Conservation (phyloP, 2,329 filamentous ascomycete species). For the Exophiala viscosa region DNA sequence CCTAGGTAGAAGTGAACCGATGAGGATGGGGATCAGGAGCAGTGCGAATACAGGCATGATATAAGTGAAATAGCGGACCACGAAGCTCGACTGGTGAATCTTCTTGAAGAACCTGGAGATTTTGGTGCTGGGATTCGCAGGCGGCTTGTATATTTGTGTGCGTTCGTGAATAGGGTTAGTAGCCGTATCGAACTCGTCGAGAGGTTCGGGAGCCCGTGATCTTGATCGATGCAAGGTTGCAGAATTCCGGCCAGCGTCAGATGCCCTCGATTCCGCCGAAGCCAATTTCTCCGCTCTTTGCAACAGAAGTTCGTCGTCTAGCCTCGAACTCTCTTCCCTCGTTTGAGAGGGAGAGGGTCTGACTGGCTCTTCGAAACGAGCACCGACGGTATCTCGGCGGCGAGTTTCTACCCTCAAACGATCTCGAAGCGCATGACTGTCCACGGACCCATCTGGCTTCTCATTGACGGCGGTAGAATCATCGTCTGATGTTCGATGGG, state of each 20-base stretch:
- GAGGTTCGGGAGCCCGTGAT: slow-evolving; percentile 52
- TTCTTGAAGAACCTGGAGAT: slow-evolving; percentile 63
- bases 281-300: slow-evolving; percentile 62
- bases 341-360: slow-evolving; percentile 52
- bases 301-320: slow-evolving; percentile 64
- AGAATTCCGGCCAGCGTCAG: slow-evolving; percentile 30
- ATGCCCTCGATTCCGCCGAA: slow-evolving; percentile 36
- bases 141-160: slow-evolving; percentile 61
- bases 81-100: slow-evolving; percentile 61
- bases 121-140: slow-evolving; percentile 58
- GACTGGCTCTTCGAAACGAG: slow-evolving; percentile 29
- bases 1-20: slow-evolving; percentile 54
- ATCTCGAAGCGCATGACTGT: slow-evolving; percentile 33
- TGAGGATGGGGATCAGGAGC: slow-evolving; percentile 63
- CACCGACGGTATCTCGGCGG: slow-evolving; percentile 31
- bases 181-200: slow-evolving; percentile 64
- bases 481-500: slow-evolving; percentile 26
- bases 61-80: slow-evolving; percentile 69
- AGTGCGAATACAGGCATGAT: slow-evolving; percentile 63
- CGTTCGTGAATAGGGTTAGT: slow-evolving; percentile 68
- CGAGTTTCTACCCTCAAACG: slow-evolving; percentile 50
- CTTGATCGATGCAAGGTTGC: slow-evolving; percentile 51
- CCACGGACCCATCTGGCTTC: slow-evolving; percentile 33
- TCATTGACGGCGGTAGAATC: slow-evolving; percentile 29
- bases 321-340: slow-evolving; percentile 57